A percentile compares a stretch with the other conserved stretches of the same genome.
These are phyloP conservation scores for Wickerhamiella allomyrinae DNA, from an alignment of 805 yeast genomes.

Conservation along the genomic window DNA sequence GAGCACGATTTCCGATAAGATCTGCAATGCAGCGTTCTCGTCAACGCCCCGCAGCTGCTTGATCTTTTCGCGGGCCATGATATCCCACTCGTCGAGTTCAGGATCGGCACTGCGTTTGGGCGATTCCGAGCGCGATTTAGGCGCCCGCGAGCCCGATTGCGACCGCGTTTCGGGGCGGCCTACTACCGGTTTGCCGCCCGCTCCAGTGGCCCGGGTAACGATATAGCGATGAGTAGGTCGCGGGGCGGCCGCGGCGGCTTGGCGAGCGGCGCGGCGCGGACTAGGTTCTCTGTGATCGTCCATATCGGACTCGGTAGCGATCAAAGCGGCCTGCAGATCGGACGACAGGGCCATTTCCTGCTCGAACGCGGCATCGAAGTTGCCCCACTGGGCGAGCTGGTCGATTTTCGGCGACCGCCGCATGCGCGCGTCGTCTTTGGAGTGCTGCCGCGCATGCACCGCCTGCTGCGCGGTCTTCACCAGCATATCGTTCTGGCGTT, in stretches of 20 bases:
- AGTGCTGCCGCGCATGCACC: background rate
- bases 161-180: background rate
- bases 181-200: background rate
- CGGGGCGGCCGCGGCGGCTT: background rate
- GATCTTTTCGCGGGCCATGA: constrained; percentile 22
- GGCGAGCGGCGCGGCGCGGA: background rate
- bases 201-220: background rate
- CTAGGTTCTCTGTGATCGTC: background rate
- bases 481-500: constrained; percentile 1
- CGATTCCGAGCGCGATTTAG: background rate
- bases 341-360: background rate
- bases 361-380: constrained; percentile 12
- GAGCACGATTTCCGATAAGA: constrained; percentile 74
- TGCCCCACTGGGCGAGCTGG: constrained; percentile 8
- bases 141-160: background rate
- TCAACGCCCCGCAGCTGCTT: constrained; percentile 51
- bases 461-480: constrained; percentile 3
- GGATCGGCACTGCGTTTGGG: constrained; percentile 7
- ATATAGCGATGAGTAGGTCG: background rate
- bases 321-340: constrained; percentile 5
- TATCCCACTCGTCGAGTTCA: constrained; percentile 23
- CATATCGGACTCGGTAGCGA: background rate
- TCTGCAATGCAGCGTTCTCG: constrained; percentile 62
- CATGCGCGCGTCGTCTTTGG: background rate
- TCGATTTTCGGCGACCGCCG: background rate